Evolutionary conservation across 345 rosid genomes (phyloP), one percentile per base, ranked within the genome.

Genomic region (Nasturtium officinale): DNA sequence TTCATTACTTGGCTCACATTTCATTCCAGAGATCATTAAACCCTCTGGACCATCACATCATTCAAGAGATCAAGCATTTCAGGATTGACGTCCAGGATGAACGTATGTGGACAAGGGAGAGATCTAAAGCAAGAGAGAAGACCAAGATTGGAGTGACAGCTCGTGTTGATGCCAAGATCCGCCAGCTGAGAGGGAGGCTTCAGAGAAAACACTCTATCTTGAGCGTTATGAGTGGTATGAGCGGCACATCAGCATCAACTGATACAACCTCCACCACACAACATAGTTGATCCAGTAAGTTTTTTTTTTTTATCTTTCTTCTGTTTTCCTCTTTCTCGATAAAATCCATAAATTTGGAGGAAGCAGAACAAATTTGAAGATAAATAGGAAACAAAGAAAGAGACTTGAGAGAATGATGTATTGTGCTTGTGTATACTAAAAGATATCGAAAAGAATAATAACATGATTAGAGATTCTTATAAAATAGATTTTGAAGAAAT

Each of bases 21-120:
- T 73, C 73, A 16, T 68, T 83, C 66, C 91, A 85, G 55, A 54
- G 90, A 33, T 64, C 72, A 7, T 69, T 82, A 38, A 58, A 73
- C 53, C 96, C 96, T 11, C 78, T 86, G 87, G 97, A 91, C 7
- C 83, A 89, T 65, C 94, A 91, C 61, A 60, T 89, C 51, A 75
- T 91, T 53, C 94, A 85, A 56, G 97, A 91, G 83, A 89, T 89
- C 68, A 83, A 87, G 60, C 69, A 83, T 42, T 78, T 54, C 80
- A 80, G 65, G 69, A 80, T 81, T 54, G 87, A 86, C 58, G 80
- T 80, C 15, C 74, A 48, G 25, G 87, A 86, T 35, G 79, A 86
- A 51, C 46, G 71, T 43, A 85, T 83, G 83, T 89, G 96, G 96
- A 18, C 60, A 15, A 82, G 88, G 65, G 92, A 89, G 63, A 85